Evolutionary conservation across 306 rosid species (phyloP).

Genomic region (Lathyrus tuberosus): DNA sequence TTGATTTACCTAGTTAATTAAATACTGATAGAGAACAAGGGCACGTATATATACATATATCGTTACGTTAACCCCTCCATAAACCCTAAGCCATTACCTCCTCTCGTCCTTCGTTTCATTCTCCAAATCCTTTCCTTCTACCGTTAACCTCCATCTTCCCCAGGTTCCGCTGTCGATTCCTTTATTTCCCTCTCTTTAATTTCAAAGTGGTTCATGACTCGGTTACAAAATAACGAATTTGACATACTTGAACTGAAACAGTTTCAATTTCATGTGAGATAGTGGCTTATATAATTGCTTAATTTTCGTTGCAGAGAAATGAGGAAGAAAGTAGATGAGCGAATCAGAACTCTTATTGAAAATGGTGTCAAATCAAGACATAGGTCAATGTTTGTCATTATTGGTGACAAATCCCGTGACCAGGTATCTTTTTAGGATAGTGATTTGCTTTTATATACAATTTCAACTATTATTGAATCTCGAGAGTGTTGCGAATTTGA

Average conservation of each 20-base stretch:
- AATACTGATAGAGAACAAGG: too few relatives aligned
- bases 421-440: constrained; percentile 52
- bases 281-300: background rate
- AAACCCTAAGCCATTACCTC: too few relatives aligned
- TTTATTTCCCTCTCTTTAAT: too few relatives aligned
- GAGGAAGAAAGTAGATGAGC: constrained; percentile 97
- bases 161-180: too few relatives aligned
- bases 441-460: background rate
- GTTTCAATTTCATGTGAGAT: constrained; percentile 26
- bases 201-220: background rate
- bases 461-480: constrained; percentile 10
- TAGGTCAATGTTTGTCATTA: constrained; percentile 82
- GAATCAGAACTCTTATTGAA: constrained; percentile 86
- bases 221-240: background rate
- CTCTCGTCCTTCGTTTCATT: too few relatives aligned
- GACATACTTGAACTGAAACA: background rate
- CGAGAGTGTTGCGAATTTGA: background rate
- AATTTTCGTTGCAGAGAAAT: constrained; percentile 40
- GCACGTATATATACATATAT: too few relatives aligned
- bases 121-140: too few relatives aligned
- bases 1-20: too few relatives aligned
- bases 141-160: too few relatives aligned
- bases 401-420: constrained; percentile 95
- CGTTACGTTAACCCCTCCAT: too few relatives aligned
- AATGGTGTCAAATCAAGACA: constrained; percentile 89